phyloP scores from a whole-genome alignment of 2,329 filamentous ascomycete genomes.

The Pestalotiopsis sp. region DNA sequence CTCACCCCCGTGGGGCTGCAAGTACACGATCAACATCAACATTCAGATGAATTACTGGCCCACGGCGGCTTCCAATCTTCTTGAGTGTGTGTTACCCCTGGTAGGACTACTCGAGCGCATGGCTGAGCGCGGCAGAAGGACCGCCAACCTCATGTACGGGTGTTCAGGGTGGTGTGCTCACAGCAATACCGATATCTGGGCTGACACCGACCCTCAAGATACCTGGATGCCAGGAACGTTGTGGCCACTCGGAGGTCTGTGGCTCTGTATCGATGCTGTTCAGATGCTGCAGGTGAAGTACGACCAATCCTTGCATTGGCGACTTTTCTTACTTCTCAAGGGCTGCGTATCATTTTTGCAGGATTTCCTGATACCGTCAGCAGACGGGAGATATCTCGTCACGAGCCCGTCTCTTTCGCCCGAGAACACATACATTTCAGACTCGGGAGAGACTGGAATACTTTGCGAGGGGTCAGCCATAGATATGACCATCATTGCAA shows the following conservation, averaged over 20 bases:
- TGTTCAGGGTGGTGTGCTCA: conserved; percentile 11
- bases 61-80: conserved; percentile 22
- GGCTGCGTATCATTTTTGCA: conserved; percentile 32
- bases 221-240: conserved; percentile 24
- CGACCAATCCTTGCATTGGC: neutral
- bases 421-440: conserved; percentile 30
- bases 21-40: conserved; percentile 56
- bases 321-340: conserved; percentile 23
- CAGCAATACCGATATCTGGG: conserved; percentile 14
- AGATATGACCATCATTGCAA: conserved; percentile 45
- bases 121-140: conserved; percentile 6
- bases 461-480: conserved; percentile 47
- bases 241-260: conserved; percentile 23
- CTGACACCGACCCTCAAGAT: conserved; percentile 20
- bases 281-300: conserved; percentile 29
- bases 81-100: conserved; percentile 9
- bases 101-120: conserved; percentile 14
- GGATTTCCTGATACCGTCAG: conserved; percentile 35
- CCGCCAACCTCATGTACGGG: conserved; percentile 9
- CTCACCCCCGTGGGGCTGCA: conserved; percentile 46
- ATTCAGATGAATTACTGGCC: conserved; percentile 58
- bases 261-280: conserved; percentile 17
- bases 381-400: conserved; percentile 28
- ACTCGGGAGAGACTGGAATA: conserved; percentile 38
- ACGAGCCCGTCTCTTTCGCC: conserved; percentile 31